Conservation (phyloP, 768 basidiomycete genomes). For the Naganishia friedmannii region DNA sequence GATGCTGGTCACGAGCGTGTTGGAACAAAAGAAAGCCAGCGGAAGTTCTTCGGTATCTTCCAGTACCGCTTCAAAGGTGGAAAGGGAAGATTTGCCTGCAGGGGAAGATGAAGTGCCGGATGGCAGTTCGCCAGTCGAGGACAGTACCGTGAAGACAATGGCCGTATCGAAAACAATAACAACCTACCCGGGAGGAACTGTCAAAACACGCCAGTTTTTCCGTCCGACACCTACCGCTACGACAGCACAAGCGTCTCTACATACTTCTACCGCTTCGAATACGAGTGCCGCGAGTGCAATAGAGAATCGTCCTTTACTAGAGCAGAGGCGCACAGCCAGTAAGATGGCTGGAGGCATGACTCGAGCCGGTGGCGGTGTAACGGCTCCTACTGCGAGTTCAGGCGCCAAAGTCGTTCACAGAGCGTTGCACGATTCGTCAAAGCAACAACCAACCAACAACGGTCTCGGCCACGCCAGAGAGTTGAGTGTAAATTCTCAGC, state of each 20-base stretch:
- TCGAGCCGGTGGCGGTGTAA: conserved; percentile 1
- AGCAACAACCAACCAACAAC: background rate
- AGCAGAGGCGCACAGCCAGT: background rate
- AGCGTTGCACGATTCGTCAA: background rate
- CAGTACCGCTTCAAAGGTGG: background rate
- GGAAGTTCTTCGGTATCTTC: background rate
- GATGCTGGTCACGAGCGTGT: background rate
- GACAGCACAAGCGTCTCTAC: background rate
- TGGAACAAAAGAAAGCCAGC: background rate
- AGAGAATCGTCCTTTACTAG: background rate
- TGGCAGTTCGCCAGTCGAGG: background rate
- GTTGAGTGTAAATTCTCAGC: background rate
- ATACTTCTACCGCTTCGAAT: conserved; percentile 11
- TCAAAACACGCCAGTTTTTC: conserved; percentile 20
- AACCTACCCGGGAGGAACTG: conserved; percentile 5
- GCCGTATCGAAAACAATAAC: conserved; percentile 4
- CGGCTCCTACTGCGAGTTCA: conserved; percentile 22
- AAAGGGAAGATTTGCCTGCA: background rate
- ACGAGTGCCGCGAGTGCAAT: background rate
- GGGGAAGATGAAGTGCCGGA: background rate
- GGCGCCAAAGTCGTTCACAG: conserved; percentile 23
- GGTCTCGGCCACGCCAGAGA: background rate
- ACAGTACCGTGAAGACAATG: background rate
- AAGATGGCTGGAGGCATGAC: background rate
- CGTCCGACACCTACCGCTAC: conserved; percentile 1